phyloP scores from a whole-genome alignment of 2,329 filamentous ascomycete genomes.

The Colletotrichum navitas region DNA sequence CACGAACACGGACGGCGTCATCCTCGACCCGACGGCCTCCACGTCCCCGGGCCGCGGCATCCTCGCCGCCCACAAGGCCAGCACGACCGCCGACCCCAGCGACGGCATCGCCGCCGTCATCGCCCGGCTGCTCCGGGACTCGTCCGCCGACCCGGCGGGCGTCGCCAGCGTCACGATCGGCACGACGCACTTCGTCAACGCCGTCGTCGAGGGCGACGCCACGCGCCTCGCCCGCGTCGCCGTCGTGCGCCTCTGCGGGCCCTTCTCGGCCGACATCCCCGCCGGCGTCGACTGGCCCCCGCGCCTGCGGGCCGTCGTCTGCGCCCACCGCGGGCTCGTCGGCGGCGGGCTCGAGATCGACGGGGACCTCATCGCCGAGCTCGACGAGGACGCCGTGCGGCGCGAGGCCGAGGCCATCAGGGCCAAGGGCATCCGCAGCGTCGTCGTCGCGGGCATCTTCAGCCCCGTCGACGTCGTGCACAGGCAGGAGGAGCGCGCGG shows the following conservation, averaged over 20 bases:
- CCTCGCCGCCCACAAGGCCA: constrained; percentile 62
- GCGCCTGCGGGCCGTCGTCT: constrained; percentile 60
- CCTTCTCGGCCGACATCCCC: constrained; percentile 63
- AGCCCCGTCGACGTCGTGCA: constrained; percentile 66
- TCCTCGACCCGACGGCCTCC: constrained; percentile 58
- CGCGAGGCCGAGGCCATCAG: constrained; percentile 63
- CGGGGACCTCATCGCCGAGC: constrained; percentile 58
- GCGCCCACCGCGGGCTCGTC: constrained; percentile 59
- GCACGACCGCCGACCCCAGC: constrained; percentile 58
- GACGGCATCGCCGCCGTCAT: constrained; percentile 59
- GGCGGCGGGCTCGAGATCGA: constrained; percentile 66
- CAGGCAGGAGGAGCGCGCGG: constrained; percentile 63
- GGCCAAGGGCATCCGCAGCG: constrained; percentile 56
- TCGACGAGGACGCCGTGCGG: constrained; percentile 55
- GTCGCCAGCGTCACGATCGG: constrained; percentile 66
- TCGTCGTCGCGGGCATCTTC: constrained; percentile 64
- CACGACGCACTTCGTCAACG: constrained; percentile 70
- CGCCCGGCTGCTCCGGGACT: constrained; percentile 55
- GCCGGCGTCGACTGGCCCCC: constrained; percentile 66
- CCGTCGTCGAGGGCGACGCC: constrained; percentile 65
- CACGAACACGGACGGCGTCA: constrained; percentile 66
- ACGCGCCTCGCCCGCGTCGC: constrained; percentile 62
- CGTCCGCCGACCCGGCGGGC: constrained; percentile 49
- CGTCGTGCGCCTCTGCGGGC: constrained; percentile 66
- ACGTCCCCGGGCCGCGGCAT: constrained; percentile 56